These are phyloP conservation scores for Aspergillus cavernicola DNA, from an alignment of 495 filamentous ascomycete species.

Conservation along the genomic window DNA sequence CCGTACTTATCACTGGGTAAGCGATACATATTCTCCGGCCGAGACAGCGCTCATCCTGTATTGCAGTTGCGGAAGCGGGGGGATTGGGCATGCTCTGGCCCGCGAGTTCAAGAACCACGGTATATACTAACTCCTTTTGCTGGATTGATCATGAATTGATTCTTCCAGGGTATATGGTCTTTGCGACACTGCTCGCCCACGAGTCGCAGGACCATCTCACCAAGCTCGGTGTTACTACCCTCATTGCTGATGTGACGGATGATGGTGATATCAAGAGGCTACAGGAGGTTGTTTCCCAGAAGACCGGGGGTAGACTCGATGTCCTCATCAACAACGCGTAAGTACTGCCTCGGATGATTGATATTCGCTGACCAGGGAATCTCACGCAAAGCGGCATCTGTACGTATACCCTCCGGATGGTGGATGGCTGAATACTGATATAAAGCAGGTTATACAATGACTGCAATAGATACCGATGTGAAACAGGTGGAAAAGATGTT, in stretches of 20 bases:
- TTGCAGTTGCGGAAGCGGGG: not conserved
- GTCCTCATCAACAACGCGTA: not conserved
- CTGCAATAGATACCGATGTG: conserved; percentile 28
- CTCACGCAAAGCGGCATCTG: not conserved
- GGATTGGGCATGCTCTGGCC: not conserved
- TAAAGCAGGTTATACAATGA: conserved; percentile 26
- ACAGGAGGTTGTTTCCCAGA: not conserved
- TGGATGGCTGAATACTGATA: too few species aligned
- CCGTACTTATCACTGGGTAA: not conserved
- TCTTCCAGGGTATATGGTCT: not conserved
- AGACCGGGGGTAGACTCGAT: not conserved
- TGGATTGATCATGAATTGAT: not conserved
- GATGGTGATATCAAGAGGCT: not conserved
- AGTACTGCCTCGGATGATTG: not conserved
- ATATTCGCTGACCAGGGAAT: too few species aligned
- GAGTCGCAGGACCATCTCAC: not conserved
- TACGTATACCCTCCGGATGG: not conserved
- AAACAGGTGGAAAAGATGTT: conserved; percentile 24
- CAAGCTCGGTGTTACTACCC: not conserved
- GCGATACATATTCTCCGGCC: not conserved
- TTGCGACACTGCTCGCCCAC: not conserved
- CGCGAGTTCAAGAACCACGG: not conserved
- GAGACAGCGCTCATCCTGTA: not conserved
- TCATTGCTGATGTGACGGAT: not conserved
- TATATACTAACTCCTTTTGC: not conserved